Evolutionary conservation across 75 land plant species (phyloP), one percentile per base, ranked within the genome.

Genomic region (Pinus taeda): DNA sequence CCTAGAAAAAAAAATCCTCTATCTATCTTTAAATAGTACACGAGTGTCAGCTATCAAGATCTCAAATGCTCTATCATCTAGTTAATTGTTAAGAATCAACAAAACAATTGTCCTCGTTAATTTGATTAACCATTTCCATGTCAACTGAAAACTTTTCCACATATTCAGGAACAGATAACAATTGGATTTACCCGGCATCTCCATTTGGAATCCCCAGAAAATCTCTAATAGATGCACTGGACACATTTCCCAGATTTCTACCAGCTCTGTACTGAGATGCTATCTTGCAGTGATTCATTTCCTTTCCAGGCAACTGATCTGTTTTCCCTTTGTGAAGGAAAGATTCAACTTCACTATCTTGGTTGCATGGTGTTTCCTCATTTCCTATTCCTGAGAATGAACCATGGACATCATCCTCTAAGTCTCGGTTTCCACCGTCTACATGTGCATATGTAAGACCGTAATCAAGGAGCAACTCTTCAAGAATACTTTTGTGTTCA

Each of bases 401-500:
- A 73, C 58, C 74, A 56, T 73, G 36, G 45, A 24, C 74, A 73
- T 55, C 21, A 29, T 57, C 42, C 75, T 71, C 82, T 14, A 74
- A 58, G 21, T 55, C 45, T 66, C 33, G 37, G 3, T 8, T 42
- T 65, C 59, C 66, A 56, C 61, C 75, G 24, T 65, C 29, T 12
- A 75, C 78, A 21, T 21, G 12, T 14, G 86, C 69, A 59, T 81
- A 83, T 30, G 83, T 66, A 30, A 80, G 74, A 21, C 64, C 63
- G 74, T 89, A 90, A 79, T 89, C 91, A 76, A 67, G 37, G 6
- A 97, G 82, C 86, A 96, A 83, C 77, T 96, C 91, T 79, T 96
- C 99, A 22, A 96, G 88, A 30, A 94, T 59, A 57, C 75, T 74
- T 77, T 94, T 94, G 80, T 96, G 93, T 79, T 96, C 99, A 29